A percentile compares a stretch with the other conserved stretches of the same genome.
Conservation (phyloP, 495 filamentous ascomycete species). For the Astrothelium macrocarpum region DNA sequence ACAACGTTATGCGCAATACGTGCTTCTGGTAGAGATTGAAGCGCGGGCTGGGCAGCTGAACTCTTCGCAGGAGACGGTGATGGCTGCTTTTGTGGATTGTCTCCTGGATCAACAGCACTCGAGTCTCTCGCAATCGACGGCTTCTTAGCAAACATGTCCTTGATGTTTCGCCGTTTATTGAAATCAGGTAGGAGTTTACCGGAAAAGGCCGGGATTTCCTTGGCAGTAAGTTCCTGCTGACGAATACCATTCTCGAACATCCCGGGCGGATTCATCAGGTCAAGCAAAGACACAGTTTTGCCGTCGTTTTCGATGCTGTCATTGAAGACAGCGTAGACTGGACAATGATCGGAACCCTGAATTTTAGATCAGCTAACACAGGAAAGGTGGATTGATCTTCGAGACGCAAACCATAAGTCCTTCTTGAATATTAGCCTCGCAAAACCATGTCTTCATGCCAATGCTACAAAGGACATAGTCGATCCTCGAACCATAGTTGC, state of each 20-base stretch:
- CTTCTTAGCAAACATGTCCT: constrained; percentile 77
- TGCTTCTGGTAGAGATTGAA: neutral
- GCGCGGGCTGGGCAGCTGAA: neutral
- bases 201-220: constrained; percentile 61
- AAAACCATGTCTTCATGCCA: constrained; percentile 75
- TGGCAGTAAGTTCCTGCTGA: constrained; percentile 53
- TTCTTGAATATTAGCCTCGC: constrained; percentile 86
- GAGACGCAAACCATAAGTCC: constrained; percentile 57
- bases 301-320: constrained; percentile 47
- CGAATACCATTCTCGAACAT: constrained; percentile 64
- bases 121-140: constrained; percentile 21
- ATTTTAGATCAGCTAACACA: neutral
- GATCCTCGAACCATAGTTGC: constrained; percentile 83
- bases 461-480: constrained; percentile 84
- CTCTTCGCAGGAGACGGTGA: constrained; percentile 4
- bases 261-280: constrained; percentile 72
- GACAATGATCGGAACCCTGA: constrained; percentile 90
- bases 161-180: constrained; percentile 70
- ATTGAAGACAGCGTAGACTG: constrained; percentile 73
- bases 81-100: neutral
- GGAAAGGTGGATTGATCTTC: neutral
- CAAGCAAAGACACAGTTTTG: constrained; percentile 45
- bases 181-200: constrained; percentile 83
- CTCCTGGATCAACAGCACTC: neutral
- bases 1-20: neutral